phyloP scores from a whole-genome alignment of 1,284 basidiomycete species.

The Ganoderma boninense region DNA sequence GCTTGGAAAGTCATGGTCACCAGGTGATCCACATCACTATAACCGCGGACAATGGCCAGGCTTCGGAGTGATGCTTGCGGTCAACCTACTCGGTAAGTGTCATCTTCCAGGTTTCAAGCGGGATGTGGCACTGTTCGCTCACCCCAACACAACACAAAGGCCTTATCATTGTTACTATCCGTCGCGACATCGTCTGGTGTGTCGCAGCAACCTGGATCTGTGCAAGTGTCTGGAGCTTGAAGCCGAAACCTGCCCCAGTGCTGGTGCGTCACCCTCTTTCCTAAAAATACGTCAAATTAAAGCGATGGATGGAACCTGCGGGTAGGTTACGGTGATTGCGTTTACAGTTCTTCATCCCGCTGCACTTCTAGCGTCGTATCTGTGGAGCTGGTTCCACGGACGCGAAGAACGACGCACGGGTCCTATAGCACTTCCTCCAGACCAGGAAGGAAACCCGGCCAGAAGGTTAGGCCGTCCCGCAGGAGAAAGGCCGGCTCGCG shows the following conservation, averaged over 20 bases:
- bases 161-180: conserved; percentile 58
- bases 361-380: conserved; percentile 50
- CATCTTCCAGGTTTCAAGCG: not conserved
- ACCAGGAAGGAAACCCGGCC: conserved; percentile 34
- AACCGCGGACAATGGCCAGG: conserved; percentile 64
- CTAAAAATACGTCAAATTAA: not conserved
- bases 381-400: conserved; percentile 47
- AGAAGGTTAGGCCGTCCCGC: not conserved
- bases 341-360: conserved; percentile 71
- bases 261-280: conserved; percentile 53
- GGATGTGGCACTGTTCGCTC: not conserved
- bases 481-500: conserved; percentile 35
- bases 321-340: conserved; percentile 61
- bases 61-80: conserved; percentile 64
- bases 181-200: conserved; percentile 76
- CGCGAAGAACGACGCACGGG: conserved; percentile 38
- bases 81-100: conserved; percentile 57
- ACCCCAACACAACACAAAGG: conserved; percentile 41
- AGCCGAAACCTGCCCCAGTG: conserved; percentile 68
- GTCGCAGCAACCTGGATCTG: conserved; percentile 76
- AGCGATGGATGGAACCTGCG: not conserved
- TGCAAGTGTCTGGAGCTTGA: conserved; percentile 65
- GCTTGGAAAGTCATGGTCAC: conserved; percentile 55
- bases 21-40: conserved; percentile 55
- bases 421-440: conserved; percentile 54